phyloP scores from a whole-genome alignment of 352 stramenopile genomes.

The Globisporangium acanthophoron region DNA sequence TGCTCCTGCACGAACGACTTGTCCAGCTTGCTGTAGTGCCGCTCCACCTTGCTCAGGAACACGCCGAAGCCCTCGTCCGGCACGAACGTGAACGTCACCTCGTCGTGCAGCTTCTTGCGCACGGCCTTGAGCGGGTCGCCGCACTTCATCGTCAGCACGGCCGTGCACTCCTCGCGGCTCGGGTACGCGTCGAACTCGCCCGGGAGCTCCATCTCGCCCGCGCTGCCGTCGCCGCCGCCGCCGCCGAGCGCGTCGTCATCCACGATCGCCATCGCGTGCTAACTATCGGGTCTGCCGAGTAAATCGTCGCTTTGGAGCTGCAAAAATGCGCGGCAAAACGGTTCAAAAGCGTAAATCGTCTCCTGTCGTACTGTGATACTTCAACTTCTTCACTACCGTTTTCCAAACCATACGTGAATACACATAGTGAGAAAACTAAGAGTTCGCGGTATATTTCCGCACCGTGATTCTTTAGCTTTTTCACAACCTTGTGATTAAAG shows the following conservation, averaged over 20 bases:
- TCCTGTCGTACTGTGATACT: too few species aligned
- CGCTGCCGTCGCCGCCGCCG: neutral
- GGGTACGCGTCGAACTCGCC: slow-evolving; percentile 44
- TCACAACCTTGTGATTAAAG: too few species aligned
- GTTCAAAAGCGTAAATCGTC: too few species aligned
- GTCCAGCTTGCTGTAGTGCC: slow-evolving; percentile 58
- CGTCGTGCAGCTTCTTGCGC: slow-evolving; percentile 77
- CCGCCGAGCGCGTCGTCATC: neutral
- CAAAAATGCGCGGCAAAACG: slow-evolving; percentile 1
- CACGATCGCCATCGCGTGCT: neutral
- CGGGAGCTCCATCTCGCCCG: slow-evolving; percentile 6
- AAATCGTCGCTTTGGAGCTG: too few species aligned
- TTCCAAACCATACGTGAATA: too few species aligned
- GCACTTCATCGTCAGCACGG: slow-evolving; percentile 74
- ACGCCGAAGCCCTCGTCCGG: slow-evolving; percentile 69
- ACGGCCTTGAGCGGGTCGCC: slow-evolving; percentile 66
- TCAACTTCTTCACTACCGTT: too few species aligned
- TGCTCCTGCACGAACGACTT: slow-evolving; percentile 57
- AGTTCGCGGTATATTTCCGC: too few species aligned
- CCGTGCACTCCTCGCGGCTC: slow-evolving; percentile 52
- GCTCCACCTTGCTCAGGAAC: slow-evolving; percentile 75
- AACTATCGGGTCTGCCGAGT: too few species aligned
- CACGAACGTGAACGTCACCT: slow-evolving; percentile 61
- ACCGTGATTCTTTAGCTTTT: too few species aligned
- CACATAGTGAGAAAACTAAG: too few species aligned